Evolutionary conservation across 345 rosid genomes (phyloP).

Genomic region (Capsella bursapastoris): DNA sequence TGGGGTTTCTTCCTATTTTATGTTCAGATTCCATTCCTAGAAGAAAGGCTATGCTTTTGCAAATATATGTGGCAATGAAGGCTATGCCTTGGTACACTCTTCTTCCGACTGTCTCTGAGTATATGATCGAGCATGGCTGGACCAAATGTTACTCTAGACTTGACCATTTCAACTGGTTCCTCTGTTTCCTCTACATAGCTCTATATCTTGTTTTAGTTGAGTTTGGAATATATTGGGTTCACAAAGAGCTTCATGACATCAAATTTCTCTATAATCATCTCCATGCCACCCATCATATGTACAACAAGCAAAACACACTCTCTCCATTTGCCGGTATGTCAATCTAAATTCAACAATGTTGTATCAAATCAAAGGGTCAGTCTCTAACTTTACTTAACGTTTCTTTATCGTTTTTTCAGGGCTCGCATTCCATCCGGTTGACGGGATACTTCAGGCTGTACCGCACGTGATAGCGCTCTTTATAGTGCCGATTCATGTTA

Average conservation of each 20-base stretch:
- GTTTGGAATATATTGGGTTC: conserved; percentile 91
- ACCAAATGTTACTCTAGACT: conserved; percentile 66
- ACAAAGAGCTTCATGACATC: conserved; percentile 80
- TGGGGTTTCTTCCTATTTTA: not conserved
- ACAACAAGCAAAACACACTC: conserved; percentile 92
- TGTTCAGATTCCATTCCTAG: conserved; percentile 76
- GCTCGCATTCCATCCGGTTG: conserved; percentile 78
- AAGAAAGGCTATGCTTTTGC: conserved; percentile 74
- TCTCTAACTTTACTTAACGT: not conserved
- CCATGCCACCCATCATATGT: conserved; percentile 83
- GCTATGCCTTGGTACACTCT: conserved; percentile 79
- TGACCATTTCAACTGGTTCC: conserved; percentile 64
- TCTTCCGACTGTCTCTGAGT: conserved; percentile 79
- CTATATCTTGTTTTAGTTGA: conserved; percentile 78
- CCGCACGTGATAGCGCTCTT: conserved; percentile 76
- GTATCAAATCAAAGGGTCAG: not conserved
- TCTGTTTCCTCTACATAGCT: conserved; percentile 50
- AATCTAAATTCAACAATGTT: not conserved
- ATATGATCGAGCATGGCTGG: conserved; percentile 86
- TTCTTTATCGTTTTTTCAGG: conserved; percentile 49
- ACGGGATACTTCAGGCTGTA: conserved; percentile 81
- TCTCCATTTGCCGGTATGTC: conserved; percentile 90
- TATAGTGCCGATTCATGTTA: conserved; percentile 73
- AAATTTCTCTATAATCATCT: conserved; percentile 84
- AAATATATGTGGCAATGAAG: conserved; percentile 85